These are phyloP conservation scores for Rosa persica DNA, from an alignment of 306 rosid genomes.

Conservation along the genomic window DNA sequence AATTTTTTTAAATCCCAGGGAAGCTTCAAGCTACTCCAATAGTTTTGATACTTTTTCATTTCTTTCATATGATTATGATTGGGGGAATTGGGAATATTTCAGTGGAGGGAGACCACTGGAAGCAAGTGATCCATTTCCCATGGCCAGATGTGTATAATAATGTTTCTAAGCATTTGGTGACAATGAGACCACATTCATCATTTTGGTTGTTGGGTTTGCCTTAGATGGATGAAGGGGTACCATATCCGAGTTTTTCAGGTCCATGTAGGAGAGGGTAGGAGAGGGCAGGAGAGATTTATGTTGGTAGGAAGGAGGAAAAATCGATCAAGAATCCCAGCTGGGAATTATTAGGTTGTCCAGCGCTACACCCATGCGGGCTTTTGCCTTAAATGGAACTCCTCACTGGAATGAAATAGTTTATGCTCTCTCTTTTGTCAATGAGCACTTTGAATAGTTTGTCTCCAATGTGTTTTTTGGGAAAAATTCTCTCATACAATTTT, in stretches of 20 bases:
- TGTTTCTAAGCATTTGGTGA: conserved; percentile 10
- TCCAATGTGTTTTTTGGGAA: neutral
- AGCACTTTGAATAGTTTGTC: neutral
- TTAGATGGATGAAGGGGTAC: neutral
- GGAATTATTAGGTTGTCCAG: neutral
- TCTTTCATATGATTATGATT: neutral
- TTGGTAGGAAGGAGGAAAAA: neutral
- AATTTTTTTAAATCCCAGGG: neutral
- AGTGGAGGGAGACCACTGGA: neutral
- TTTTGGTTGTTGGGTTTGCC: conserved; percentile 10
- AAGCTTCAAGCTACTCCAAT: conserved; percentile 3
- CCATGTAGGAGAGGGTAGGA: neutral
- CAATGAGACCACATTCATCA: conserved; percentile 1
- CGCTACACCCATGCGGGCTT: neutral
- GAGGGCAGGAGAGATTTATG: neutral
- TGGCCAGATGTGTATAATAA: neutral
- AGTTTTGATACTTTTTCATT: neutral
- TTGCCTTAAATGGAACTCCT: neutral
- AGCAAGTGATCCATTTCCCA: neutral
- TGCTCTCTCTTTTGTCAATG: neutral
- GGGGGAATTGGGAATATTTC: conserved; percentile 2
- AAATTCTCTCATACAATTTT: neutral
- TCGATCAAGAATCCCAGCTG: neutral
- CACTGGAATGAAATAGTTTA: neutral
- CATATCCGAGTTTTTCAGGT: neutral